Percentiles rank a stretch among this genome's conserved stretches.
These are phyloP conservation scores for Blastocrithidia nonstop DNA, from an alignment of 208 protist species.

Conservation along the genomic window DNA sequence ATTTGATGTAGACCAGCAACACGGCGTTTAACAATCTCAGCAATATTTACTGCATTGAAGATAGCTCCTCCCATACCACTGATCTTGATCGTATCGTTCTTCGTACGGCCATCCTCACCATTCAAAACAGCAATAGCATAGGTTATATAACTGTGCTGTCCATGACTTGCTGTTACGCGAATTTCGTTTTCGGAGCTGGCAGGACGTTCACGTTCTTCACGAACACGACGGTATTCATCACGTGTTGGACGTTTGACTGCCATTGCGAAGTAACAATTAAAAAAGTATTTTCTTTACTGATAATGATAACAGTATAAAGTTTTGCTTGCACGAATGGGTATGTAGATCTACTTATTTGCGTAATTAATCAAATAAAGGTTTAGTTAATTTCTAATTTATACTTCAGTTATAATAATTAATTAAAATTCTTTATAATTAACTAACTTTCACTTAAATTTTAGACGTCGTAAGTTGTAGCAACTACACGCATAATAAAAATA, in stretches of 20 bases:
- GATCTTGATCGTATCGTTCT: slow-evolving; percentile 81
- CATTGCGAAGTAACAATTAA: slow-evolving; percentile 1
- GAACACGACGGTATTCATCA: slow-evolving; percentile 63
- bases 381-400: too few relatives aligned
- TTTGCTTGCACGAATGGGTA: not conserved
- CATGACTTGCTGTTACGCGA: slow-evolving; percentile 58
- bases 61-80: slow-evolving; percentile 82
- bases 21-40: slow-evolving; percentile 86
- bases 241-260: slow-evolving; percentile 40
- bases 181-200: slow-evolving; percentile 77
- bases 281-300: not conserved
- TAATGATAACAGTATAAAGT: slow-evolving; percentile 2
- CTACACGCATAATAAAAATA: not conserved
- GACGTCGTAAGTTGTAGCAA: not conserved
- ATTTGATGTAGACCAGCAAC: slow-evolving; percentile 85
- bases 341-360: slow-evolving; percentile 3
- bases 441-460: slow-evolving; percentile 1
- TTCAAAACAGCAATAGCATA: slow-evolving; percentile 79
- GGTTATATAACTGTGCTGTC: slow-evolving; percentile 78
- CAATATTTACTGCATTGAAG: slow-evolving; percentile 85
- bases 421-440: slow-evolving; percentile 1
- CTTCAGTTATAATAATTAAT: too few relatives aligned
- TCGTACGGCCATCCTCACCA: slow-evolving; percentile 62
- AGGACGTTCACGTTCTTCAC: slow-evolving; percentile 32
- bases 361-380: too few relatives aligned